phyloP scores from a whole-genome alignment of 257 asterid species.

The Cinchona pubescens region DNA sequence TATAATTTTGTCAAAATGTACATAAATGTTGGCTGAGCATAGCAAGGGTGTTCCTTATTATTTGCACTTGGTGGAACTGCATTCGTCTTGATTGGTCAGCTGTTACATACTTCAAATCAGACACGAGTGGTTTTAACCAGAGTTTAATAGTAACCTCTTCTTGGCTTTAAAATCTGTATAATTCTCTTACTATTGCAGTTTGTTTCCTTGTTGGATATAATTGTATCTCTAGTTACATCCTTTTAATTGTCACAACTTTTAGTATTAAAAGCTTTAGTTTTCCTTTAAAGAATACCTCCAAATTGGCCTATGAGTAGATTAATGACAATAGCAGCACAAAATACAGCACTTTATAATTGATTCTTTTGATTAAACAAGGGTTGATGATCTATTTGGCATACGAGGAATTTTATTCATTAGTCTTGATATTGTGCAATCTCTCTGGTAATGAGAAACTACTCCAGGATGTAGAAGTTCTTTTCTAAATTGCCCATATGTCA shows the following conservation, averaged over 20 bases:
- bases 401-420: no score
- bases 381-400: neutral
- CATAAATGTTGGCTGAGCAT: neutral
- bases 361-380: neutral
- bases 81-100: conserved; percentile 26
- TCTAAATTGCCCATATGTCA: neutral
- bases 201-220: neutral
- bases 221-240: neutral
- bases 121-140: conserved; percentile 15
- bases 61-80: conserved; percentile 36
- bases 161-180: no score
- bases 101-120: conserved; percentile 30
- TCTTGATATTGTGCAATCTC: neutral
- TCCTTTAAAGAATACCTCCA: neutral
- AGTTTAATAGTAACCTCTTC: neutral
- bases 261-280: neutral
- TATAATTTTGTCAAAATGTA: neutral
- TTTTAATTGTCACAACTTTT: neutral
- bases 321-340: neutral
- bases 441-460: neutral
- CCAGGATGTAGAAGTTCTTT: neutral
- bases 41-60: neutral
- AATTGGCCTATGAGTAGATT: neutral
- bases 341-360: neutral
- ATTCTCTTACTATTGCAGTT: neutral